Conservation (phyloP, 202 grass and related monocot genomes). For the Hordeum pubiflorum region DNA sequence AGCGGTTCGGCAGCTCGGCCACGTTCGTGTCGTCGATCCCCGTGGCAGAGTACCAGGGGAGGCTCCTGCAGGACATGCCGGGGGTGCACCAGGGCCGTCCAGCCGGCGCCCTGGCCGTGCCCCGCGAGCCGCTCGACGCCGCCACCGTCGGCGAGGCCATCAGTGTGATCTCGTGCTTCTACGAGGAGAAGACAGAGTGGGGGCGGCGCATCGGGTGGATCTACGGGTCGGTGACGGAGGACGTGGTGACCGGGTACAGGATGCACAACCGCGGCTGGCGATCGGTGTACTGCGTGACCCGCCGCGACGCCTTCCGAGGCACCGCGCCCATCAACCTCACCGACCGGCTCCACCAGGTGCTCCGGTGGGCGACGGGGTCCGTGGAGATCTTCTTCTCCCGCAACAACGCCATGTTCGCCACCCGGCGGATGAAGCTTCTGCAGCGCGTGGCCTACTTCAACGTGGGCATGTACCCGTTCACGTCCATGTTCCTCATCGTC, state of each 20-base stretch:
- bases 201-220: constrained; percentile 85
- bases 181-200: constrained; percentile 95
- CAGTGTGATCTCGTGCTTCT: constrained; percentile 87
- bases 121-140: constrained; percentile 71
- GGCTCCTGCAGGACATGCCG: constrained; percentile 69
- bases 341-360: constrained; percentile 75
- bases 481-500: constrained; percentile 71
- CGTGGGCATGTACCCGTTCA: constrained; percentile 91
- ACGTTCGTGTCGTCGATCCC: constrained; percentile 68
- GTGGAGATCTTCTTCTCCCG: constrained; percentile 99
- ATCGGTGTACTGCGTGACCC: constrained; percentile 78
- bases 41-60: constrained; percentile 83
- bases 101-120: constrained; percentile 63
- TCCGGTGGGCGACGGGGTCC: constrained; percentile 93
- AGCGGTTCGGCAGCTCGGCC: constrained; percentile 62
- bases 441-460: constrained; percentile 87
- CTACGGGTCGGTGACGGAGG: constrained; percentile 90
- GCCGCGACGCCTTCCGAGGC: constrained; percentile 74
- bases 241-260: constrained; percentile 89
- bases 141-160: constrained; percentile 78
- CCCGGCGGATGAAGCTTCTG: constrained; percentile 81
- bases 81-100: constrained; percentile 70
- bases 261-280: constrained; percentile 99
- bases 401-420: constrained; percentile 83
- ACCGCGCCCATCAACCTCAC: constrained; percentile 96